Conservation (phyloP, 164 flowering plant genomes). For the Stephania japonica region DNA sequence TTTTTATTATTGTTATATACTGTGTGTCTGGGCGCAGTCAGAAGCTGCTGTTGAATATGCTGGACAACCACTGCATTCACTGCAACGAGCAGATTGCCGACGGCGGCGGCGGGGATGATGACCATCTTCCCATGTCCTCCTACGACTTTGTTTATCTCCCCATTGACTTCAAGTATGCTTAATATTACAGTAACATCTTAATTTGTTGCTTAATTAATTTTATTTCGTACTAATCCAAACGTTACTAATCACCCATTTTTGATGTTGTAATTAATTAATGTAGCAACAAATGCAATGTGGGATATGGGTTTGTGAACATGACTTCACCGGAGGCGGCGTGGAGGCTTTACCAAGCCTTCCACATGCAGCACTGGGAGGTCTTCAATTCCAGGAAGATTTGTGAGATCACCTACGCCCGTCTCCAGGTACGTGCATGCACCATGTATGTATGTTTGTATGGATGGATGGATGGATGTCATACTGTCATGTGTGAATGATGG, state of each 20-base stretch:
- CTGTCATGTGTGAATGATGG: too few species aligned
- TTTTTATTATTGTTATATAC: not conserved
- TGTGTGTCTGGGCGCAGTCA: conserved; percentile 42
- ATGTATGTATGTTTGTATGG: not conserved
- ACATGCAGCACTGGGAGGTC: conserved; percentile 79
- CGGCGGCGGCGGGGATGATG: conserved; percentile 32
- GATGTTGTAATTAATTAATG: not conserved
- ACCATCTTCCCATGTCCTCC: conserved; percentile 48
- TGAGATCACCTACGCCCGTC: conserved; percentile 79
- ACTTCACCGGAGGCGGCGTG: conserved; percentile 76
- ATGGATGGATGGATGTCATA: too few species aligned
- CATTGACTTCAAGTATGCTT: conserved; percentile 86
- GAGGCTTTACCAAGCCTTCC: conserved; percentile 84
- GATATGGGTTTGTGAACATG: conserved; percentile 94
- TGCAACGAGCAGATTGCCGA: conserved; percentile 67
- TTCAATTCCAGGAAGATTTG: conserved; percentile 92
- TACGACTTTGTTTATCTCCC: conserved; percentile 93
- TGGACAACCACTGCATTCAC: conserved; percentile 91
- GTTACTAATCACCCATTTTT: not conserved
- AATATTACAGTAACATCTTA: too few species aligned
- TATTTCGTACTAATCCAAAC: too few species aligned
- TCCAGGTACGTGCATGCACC: conserved; percentile 43
- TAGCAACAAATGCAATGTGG: conserved; percentile 96
- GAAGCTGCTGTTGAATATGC: conserved; percentile 80
- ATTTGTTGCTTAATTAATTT: too few species aligned